Evolutionary conservation across 1,284 basidiomycete genomes (phyloP).

Genomic region (Trichosporon sp.): DNA sequence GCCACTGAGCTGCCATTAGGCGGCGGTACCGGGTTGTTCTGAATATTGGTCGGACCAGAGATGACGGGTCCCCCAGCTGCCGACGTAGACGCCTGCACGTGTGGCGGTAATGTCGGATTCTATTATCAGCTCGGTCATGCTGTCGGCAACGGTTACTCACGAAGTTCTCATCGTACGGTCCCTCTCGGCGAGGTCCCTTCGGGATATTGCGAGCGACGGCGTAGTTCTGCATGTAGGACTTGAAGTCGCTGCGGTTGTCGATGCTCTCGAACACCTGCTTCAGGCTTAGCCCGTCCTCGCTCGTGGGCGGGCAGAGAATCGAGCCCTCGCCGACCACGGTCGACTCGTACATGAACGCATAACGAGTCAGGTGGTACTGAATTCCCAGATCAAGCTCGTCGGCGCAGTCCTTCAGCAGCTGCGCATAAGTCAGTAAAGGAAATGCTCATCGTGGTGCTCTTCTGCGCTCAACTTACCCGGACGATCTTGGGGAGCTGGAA

Average conservation of each 20-base stretch:
- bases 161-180: conserved; percentile 78
- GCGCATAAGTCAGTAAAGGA: conserved; percentile 2
- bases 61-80: background rate
- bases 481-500: conserved; percentile 90
- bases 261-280: conserved; percentile 84
- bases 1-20: conserved; percentile 14
- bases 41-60: background rate
- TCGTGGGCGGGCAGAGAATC: conserved; percentile 51
- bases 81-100: conserved; percentile 9
- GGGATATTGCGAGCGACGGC: conserved; percentile 68
- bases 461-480: conserved; percentile 58
- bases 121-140: background rate
- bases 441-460: background rate
- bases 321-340: conserved; percentile 84
- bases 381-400: conserved; percentile 96
- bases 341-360: conserved; percentile 89
- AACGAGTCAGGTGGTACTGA: conserved; percentile 92
- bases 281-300: conserved; percentile 56
- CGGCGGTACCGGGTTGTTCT: conserved; percentile 1
- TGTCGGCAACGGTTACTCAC: conserved; percentile 46
- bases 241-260: conserved; percentile 92
- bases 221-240: conserved; percentile 94
- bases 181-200: conserved; percentile 68
- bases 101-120: conserved; percentile 13
- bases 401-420: conserved; percentile 91